Evolutionary conservation across 495 filamentous ascomycete genomes (phyloP).

Genomic region (Lentithecium fluviatile): DNA sequence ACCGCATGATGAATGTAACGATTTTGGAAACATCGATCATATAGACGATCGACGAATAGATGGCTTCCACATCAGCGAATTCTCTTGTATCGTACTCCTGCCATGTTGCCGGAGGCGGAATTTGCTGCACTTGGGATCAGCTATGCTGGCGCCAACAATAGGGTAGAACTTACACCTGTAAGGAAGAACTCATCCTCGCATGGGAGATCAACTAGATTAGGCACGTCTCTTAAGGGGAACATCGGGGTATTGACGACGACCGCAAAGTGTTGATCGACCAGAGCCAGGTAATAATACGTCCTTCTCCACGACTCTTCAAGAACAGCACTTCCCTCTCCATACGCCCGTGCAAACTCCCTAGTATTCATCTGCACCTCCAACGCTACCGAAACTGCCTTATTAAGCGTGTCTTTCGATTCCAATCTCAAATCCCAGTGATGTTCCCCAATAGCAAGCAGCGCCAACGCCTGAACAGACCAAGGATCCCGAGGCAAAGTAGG

Average conservation of each 20-base stretch:
- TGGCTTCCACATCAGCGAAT: constrained; percentile 23
- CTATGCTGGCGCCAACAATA: neutral
- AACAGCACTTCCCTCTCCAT: constrained; percentile 11
- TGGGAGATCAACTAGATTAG: constrained; percentile 21
- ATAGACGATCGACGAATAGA: constrained; percentile 31
- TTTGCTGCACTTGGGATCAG: constrained; percentile 16
- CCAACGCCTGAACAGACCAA: constrained; percentile 25
- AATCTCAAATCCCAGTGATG: constrained; percentile 14
- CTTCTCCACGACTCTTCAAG: constrained; percentile 18
- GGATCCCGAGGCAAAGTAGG: constrained; percentile 1
- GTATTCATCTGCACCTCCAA: constrained; percentile 25
- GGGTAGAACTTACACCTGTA: constrained; percentile 19
- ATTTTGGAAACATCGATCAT: constrained; percentile 16
- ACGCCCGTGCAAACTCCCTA: constrained; percentile 16
- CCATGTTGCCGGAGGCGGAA: constrained; percentile 19
- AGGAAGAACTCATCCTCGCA: constrained; percentile 29
- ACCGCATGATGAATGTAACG: constrained; percentile 12
- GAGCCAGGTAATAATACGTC: constrained; percentile 22
- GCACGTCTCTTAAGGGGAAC: constrained; percentile 17
- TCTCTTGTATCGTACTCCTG: constrained; percentile 26
- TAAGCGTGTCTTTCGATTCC: neutral
- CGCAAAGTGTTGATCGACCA: constrained; percentile 27
- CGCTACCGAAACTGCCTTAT: constrained; percentile 16
- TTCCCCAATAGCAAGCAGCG: constrained; percentile 21
- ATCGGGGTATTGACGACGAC: constrained; percentile 11